Conservation (phyloP, 495 filamentous ascomycete species). For the Aspergillus kassunensis region DNA sequence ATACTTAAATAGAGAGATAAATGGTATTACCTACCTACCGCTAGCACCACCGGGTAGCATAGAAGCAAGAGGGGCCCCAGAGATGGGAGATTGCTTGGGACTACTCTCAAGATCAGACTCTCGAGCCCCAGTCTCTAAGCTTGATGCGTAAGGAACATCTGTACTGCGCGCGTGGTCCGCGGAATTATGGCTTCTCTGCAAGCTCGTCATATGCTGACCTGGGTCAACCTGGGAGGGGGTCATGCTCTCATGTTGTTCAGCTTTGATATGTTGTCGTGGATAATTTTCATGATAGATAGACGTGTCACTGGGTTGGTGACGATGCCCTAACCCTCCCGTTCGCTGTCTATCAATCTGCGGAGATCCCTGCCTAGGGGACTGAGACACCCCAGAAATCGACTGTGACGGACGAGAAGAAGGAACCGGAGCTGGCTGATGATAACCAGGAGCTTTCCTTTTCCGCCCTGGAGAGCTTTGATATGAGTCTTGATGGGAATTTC, state of each 20-base stretch:
- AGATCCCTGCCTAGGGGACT: slow-evolving; percentile 12
- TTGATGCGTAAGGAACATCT: slow-evolving; percentile 5
- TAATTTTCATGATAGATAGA: slow-evolving; percentile 1
- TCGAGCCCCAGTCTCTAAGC: slow-evolving; percentile 3
- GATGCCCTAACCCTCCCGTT: background rate
- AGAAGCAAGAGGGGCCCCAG: background rate
- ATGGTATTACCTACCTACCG: background rate
- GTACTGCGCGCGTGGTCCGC: background rate
- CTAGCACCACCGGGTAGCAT: background rate
- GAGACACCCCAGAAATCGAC: background rate
- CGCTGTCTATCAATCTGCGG: background rate
- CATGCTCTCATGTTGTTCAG: slow-evolving; percentile 1
- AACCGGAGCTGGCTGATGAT: slow-evolving; percentile 35
- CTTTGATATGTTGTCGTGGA: background rate
- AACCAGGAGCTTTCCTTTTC: slow-evolving; percentile 40
- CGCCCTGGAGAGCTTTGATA: slow-evolving; percentile 35
- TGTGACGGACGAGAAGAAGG: slow-evolving; percentile 26
- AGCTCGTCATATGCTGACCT: background rate
- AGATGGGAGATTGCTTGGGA: slow-evolving; percentile 9
- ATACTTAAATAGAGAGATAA: background rate
- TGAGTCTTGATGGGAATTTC: slow-evolving; percentile 28
- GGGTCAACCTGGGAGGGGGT: slow-evolving; percentile 1
- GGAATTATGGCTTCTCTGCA: background rate
- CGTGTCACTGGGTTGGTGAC: slow-evolving; percentile 11
- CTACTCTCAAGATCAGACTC: slow-evolving; percentile 17